Evolutionary conservation across 2,329 filamentous ascomycete genomes (phyloP).

Genomic region (Neocucurbitaria cava): DNA sequence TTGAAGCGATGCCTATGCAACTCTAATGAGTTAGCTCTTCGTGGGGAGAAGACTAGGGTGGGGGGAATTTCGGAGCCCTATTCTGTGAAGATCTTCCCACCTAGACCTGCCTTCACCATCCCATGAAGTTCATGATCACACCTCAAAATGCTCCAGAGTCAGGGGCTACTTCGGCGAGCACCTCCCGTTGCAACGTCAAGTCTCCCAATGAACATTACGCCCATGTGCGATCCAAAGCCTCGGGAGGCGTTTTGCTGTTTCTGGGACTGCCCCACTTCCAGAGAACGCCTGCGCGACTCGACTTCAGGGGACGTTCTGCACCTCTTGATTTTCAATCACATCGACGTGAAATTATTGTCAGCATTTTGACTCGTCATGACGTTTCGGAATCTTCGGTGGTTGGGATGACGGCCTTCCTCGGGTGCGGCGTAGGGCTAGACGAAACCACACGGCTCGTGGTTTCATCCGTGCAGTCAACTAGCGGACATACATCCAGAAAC

Average conservation of each 20-base stretch:
- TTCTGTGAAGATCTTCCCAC: neutral
- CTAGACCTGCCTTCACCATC: neutral
- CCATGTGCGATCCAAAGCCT: neutral
- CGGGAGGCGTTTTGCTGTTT: neutral
- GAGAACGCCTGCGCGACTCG: neutral
- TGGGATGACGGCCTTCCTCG: neutral
- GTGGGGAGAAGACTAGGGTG: neutral
- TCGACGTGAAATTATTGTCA: neutral
- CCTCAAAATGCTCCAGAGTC: neutral
- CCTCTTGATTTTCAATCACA: neutral
- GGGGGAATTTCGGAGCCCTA: neutral
- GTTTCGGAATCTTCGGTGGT: neutral
- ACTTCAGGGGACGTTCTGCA: neutral
- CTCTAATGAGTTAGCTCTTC: no score
- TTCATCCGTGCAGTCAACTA: neutral
- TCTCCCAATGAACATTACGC: neutral
- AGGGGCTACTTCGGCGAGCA: neutral
- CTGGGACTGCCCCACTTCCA: neutral
- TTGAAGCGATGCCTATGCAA: no score
- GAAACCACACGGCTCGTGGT: neutral
- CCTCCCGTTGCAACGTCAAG: neutral
- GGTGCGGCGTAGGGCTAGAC: neutral
- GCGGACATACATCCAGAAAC: neutral
- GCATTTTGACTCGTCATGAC: slow-evolving; percentile 2
- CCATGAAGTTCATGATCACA: neutral